Evolutionary conservation across 208 protist genomes (phyloP), one percentile per base, ranked within the genome.

Genomic region (Crithidia brevicula): DNA sequence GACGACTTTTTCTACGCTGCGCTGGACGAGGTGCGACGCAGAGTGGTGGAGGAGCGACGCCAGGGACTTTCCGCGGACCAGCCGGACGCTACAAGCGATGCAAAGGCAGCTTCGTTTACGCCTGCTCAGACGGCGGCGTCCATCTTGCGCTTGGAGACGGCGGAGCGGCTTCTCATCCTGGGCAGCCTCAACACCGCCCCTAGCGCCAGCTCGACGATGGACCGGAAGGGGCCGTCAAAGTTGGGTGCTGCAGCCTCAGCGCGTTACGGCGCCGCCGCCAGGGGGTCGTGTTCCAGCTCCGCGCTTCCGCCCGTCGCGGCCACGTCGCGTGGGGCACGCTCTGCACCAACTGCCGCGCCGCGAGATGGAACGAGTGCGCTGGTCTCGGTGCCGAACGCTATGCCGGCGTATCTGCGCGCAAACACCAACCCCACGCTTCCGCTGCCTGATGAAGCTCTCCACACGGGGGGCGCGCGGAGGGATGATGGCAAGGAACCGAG

Each of bases 1-100:
- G 87, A 98, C 67, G 40, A 61, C 22, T 98, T 96, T 59, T 98
- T 98, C 74, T 70, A 91, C 63, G 82, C 82, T 2, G 92, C 94
- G 1, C 71, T 98, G 20, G 61, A 57, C 2, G 79, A 96, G 43
- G 92, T 98, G n/a, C 83, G 86, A 7, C 34, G 47, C 22, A 72
- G 86, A 27, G 67, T 89, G 23, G 43, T 91, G 20, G 69, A 81
- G 54, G 89, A 96, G 72, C 79, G 85, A 1, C 81, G 78, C 0
- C 62, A 71, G 40, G 22, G 28, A 18, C 53, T 81, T 2, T 9
- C 66, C 9, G 42, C 25, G 22, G 43, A n/a, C n/a, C 13, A 67
- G 33, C 33, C 47, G 20, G 4, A 22, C 15, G 43, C 64, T 15
- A 28, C 61, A 10, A 31, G 33, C 22, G 16, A 11, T n/a, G 18